phyloP scores from a whole-genome alignment of 2,329 filamentous ascomycete species.

The Cytospora schulzeri region DNA sequence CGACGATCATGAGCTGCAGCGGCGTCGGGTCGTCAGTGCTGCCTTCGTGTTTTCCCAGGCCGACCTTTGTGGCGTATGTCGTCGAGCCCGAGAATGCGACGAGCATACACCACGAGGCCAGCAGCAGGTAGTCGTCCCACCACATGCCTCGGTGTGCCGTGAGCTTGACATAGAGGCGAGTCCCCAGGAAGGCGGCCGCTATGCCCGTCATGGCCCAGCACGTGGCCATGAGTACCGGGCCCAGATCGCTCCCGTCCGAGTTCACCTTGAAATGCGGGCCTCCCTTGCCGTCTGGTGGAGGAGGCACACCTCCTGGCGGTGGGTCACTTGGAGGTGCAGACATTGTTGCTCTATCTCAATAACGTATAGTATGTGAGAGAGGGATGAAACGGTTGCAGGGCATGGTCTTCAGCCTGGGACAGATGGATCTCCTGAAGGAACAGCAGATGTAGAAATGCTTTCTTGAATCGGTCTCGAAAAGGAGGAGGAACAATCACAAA shows the following conservation, averaged over 20 bases:
- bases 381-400: neutral
- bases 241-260: neutral
- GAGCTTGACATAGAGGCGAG: constrained; percentile 20
- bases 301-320: no score
- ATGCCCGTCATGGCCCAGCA: neutral
- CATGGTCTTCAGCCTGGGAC: neutral
- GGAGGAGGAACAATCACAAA: neutral
- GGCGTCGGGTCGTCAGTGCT: constrained; percentile 3
- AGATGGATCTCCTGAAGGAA: neutral
- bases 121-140: constrained; percentile 24
- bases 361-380: neutral
- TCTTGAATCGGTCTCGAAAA: neutral
- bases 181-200: constrained; percentile 4
- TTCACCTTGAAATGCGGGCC: no score
- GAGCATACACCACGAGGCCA: constrained; percentile 24
- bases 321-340: neutral
- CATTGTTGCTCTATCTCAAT: neutral
- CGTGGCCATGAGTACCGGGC: neutral
- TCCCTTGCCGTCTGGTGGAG: no score
- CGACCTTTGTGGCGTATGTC: constrained; percentile 16
- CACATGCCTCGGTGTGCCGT: constrained; percentile 13
- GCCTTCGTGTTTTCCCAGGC: constrained; percentile 19
- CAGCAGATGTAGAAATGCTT: neutral
- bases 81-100: constrained; percentile 10
- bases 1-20: constrained; percentile 16